These are phyloP conservation scores for Voacanga thouarsii DNA, from an alignment of 257 asterid species.

Conservation along the genomic window DNA sequence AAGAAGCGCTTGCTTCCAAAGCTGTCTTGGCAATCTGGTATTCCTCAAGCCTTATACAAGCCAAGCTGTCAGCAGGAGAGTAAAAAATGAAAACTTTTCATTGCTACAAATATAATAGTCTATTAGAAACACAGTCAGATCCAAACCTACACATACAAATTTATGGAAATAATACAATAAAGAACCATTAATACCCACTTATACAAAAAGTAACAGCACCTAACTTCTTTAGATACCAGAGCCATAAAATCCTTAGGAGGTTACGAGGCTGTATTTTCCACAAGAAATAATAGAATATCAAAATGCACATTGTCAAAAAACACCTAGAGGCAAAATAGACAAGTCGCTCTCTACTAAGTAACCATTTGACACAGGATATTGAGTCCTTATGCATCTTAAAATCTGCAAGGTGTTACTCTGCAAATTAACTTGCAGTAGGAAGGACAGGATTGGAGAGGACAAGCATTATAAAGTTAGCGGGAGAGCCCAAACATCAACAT, in stretches of 20 bases:
- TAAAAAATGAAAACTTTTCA: no score
- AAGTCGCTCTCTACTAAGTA: neutral
- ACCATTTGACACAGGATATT: neutral
- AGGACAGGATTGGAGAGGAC: neutral
- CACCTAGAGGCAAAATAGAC: neutral
- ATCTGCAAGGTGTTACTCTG: neutral
- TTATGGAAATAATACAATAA: neutral
- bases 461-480: no score
- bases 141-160: neutral
- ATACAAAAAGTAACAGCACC: neutral
- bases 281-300: neutral
- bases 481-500: no score
- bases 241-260: neutral
- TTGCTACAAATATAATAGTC: constrained; percentile 8
- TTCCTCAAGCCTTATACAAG: no score
- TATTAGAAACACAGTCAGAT: neutral
- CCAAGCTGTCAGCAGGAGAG: no score
- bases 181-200: neutral
- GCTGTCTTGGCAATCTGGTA: no score
- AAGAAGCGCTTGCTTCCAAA: no score
- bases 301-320: neutral
- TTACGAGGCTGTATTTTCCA: neutral
- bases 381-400: neutral
- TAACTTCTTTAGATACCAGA: neutral
- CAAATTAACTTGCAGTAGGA: neutral